Percentiles rank a stretch among this genome's conserved stretches.
These are phyloP conservation scores for Primulina tabacum DNA, from an alignment of 257 asterid genomes.

Conservation along the genomic window DNA sequence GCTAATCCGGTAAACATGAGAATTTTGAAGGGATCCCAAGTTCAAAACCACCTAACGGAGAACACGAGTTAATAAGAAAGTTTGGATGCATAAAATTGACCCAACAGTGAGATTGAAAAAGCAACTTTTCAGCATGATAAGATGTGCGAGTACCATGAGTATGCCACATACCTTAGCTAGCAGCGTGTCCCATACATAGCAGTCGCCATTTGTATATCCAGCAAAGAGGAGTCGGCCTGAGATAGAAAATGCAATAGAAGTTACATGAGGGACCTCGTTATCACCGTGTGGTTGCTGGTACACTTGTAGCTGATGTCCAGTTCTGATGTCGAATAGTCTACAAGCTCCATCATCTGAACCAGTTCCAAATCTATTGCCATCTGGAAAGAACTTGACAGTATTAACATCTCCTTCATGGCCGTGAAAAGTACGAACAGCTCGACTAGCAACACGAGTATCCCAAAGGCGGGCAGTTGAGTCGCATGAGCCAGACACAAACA, in stretches of 20 bases:
- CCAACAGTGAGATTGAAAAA: background rate
- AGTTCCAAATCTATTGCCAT: conserved; percentile 89
- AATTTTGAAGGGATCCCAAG: conserved; percentile 85
- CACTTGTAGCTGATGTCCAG: conserved; percentile 97
- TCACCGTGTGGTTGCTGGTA: conserved; percentile 70
- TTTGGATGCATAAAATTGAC: background rate
- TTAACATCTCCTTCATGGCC: conserved; percentile 94
- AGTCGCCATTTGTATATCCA: conserved; percentile 76
- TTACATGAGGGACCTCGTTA: conserved; percentile 62
- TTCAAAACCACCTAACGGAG: conserved; percentile 62
- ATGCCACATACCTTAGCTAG: conserved; percentile 68
- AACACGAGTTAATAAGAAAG: conserved; percentile 6
- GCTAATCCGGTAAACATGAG: conserved; percentile 74
- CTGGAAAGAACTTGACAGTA: conserved; percentile 91
- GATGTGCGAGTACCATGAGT: background rate
- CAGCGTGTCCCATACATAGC: conserved; percentile 94
- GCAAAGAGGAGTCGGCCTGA: conserved; percentile 97
- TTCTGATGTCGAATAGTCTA: conserved; percentile 87
- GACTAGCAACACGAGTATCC: conserved; percentile 99
- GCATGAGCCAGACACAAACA: conserved; percentile 96
- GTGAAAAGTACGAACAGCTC: conserved; percentile 86
- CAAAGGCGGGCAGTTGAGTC: conserved; percentile 92
- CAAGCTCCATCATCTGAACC: conserved; percentile 96
- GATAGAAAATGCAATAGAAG: conserved; percentile 86
- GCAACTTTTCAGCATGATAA: background rate